These are phyloP conservation scores for Amylocarpus encephaloides DNA, from an alignment of 2,329 filamentous ascomycete species.

Conservation along the genomic window DNA sequence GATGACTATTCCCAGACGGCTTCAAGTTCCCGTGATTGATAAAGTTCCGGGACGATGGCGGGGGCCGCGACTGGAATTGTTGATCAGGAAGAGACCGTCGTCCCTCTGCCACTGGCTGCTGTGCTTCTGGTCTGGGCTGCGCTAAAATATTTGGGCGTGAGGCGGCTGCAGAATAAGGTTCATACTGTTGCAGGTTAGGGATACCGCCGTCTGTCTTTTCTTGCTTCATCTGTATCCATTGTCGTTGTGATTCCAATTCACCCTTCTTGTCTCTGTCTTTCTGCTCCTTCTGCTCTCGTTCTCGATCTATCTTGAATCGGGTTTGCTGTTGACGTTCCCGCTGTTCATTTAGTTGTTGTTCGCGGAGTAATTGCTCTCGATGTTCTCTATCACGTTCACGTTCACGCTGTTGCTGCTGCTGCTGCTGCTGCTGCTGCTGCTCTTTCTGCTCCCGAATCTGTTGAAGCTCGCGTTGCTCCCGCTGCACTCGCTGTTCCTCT, in stretches of 20 bases:
- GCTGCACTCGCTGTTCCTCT: conserved; percentile 19
- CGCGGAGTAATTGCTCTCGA: conserved; percentile 3
- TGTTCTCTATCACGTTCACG: conserved; percentile 10
- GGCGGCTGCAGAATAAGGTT: conserved; percentile 24
- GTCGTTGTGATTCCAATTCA: not conserved
- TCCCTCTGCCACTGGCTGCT: conserved; percentile 18
- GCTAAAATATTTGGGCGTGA: conserved; percentile 18
- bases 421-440: conserved; percentile 10
- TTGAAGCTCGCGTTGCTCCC: conserved; percentile 20
- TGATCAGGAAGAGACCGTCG: conserved; percentile 20
- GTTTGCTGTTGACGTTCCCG: conserved; percentile 11
- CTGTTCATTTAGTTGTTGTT: conserved; percentile 3
- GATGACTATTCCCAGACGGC: conserved; percentile 2
- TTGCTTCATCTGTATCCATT: conserved; percentile 29
- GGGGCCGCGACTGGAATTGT: conserved; percentile 23
- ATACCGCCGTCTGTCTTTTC: conserved; percentile 20
- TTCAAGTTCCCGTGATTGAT: conserved; percentile 21
- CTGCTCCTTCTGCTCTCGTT: not conserved
- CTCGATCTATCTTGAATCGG: conserved; percentile 15
- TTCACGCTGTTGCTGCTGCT: conserved; percentile 4
- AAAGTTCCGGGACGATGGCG: conserved; percentile 21
- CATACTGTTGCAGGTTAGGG: conserved; percentile 32
- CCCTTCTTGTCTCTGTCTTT: not conserved
- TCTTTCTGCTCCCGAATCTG: conserved; percentile 7
- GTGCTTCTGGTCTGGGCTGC: conserved; percentile 22